These are phyloP conservation scores for Penicillium oxalicum DNA, from an alignment of 2,329 filamentous ascomycete species.

Conservation along the genomic window DNA sequence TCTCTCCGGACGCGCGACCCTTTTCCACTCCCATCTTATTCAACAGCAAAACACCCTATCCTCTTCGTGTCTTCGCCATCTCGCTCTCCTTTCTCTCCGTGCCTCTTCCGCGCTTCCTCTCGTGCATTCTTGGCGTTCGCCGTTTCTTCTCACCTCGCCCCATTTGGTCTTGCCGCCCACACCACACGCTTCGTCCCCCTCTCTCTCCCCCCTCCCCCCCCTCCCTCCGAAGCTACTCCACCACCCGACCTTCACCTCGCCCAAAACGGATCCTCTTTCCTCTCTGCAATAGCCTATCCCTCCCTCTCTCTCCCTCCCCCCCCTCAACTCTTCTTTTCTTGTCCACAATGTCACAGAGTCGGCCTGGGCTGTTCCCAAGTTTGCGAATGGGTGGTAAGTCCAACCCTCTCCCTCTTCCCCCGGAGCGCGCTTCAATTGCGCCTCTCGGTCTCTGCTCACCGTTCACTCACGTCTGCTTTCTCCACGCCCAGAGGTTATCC, in stretches of 20 bases:
- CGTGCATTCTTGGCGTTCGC: slow-evolving; percentile 32
- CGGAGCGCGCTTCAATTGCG: slow-evolving; percentile 18
- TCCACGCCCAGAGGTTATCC: slow-evolving; percentile 71
- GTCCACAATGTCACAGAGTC: slow-evolving; percentile 74
- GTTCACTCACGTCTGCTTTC: slow-evolving; percentile 10
- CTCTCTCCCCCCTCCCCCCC: slow-evolving; percentile 19
- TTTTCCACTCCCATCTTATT: too few species aligned
- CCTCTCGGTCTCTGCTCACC: slow-evolving; percentile 11
- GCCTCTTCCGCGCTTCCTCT: slow-evolving; percentile 17
- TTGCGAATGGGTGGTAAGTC: slow-evolving; percentile 95
- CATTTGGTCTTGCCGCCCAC: slow-evolving; percentile 33
- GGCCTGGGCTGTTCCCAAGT: slow-evolving; percentile 79
- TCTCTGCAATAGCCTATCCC: slow-evolving; percentile 38
- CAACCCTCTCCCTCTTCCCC: not conserved
- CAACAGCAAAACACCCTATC: too few species aligned
- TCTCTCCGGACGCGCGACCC: too few species aligned
- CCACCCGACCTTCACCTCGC: slow-evolving; percentile 29
- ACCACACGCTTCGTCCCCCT: slow-evolving; percentile 15
- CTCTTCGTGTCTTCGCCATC: not conserved
- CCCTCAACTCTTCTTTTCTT: slow-evolving; percentile 10
- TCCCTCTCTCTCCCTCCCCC: slow-evolving; percentile 15
- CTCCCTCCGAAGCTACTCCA: slow-evolving; percentile 26
- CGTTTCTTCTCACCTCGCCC: slow-evolving; percentile 32
- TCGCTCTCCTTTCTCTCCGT: slow-evolving; percentile 12
- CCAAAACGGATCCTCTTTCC: slow-evolving; percentile 53